Evolutionary conservation across 1,284 basidiomycete species (phyloP), one percentile per base, ranked within the genome.

Genomic region (Sporisorium graminicola): DNA sequence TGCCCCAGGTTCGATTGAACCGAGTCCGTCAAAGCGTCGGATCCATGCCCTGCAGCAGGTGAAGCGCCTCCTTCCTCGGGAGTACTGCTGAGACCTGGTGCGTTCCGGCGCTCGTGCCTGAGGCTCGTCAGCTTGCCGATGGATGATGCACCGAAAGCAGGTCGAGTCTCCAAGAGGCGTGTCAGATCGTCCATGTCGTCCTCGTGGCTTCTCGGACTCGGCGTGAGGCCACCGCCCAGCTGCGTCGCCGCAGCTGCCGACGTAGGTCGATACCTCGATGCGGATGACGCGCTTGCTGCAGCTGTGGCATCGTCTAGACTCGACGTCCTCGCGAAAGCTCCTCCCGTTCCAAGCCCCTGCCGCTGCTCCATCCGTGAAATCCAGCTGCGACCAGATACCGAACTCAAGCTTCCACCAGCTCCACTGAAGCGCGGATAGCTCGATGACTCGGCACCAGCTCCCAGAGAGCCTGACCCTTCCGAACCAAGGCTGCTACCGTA

Each of bases 161-260:
- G 74, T 43, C 70, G 53, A 13, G 74, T 70, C 43, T 81, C 77
- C 35, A 82, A 44, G 54, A 82, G 66, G 8, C 77, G 66, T 9
- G 71, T 72, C 3, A 82, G 66, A 42, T 79, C 80, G 44, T 76
- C 78, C 49, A 82, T 65, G 44, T 80, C 80, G 16, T 81, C 79
- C 7, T 82, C 80, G 31, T 77, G 77, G 43, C 74, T 79, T 16
- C 65, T 65, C 10, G 77, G 62, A 40, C 74, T 74, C 7, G 71
- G 66, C 18, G 71, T 71, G 13, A 64, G 42, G 10, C 57, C 57
- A 16, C 55, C 64, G 7, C 64, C 67, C 9, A 58, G 40, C 3
- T 62, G 67, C 2, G 54, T 37, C 7, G 47, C 43, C 6, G 49
- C 60, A 1, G 54, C 35, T 4, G 46, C 62, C 3, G 72, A 61